Evolutionary conservation across 2,329 filamentous ascomycete genomes (phyloP).

Genomic region (Claviceps quebecensis): DNA sequence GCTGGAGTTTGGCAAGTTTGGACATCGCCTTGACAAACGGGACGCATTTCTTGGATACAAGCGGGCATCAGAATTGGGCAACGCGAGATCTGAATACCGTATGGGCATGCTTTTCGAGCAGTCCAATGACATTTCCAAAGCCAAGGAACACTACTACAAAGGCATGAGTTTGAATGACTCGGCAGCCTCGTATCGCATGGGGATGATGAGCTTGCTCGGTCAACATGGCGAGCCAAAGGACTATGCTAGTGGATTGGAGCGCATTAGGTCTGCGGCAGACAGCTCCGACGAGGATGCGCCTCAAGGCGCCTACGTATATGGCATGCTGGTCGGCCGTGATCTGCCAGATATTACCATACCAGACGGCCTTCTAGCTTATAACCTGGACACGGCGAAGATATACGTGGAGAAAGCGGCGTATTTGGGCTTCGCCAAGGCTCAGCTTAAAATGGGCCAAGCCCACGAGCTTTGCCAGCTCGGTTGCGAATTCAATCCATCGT

Average conservation of each 20-base stretch:
- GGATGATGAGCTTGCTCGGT: constrained; percentile 94
- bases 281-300: constrained; percentile 91
- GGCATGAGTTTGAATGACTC: constrained; percentile 74
- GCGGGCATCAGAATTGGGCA: constrained; percentile 72
- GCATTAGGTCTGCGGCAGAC: constrained; percentile 72
- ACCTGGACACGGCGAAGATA: constrained; percentile 60
- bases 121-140: constrained; percentile 82
- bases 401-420: constrained; percentile 96
- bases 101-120: constrained; percentile 98
- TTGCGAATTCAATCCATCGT: constrained; percentile 85
- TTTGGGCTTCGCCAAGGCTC: constrained; percentile 88
- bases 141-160: constrained; percentile 76
- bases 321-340: constrained; percentile 84
- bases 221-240: constrained; percentile 86
- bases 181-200: constrained; percentile 71
- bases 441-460: constrained; percentile 91
- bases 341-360: constrained; percentile 83
- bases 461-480: constrained; percentile 89
- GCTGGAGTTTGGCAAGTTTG: constrained; percentile 96
- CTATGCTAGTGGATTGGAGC: constrained; percentile 59
- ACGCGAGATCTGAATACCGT: constrained; percentile 80
- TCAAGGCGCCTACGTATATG: constrained; percentile 88
- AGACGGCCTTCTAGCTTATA: constrained; percentile 50
- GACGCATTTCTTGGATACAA: constrained; percentile 84
- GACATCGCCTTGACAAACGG: constrained; percentile 78